phyloP scores from a whole-genome alignment of 2,329 filamentous ascomycete genomes.

The Penicillium sp. region DNA sequence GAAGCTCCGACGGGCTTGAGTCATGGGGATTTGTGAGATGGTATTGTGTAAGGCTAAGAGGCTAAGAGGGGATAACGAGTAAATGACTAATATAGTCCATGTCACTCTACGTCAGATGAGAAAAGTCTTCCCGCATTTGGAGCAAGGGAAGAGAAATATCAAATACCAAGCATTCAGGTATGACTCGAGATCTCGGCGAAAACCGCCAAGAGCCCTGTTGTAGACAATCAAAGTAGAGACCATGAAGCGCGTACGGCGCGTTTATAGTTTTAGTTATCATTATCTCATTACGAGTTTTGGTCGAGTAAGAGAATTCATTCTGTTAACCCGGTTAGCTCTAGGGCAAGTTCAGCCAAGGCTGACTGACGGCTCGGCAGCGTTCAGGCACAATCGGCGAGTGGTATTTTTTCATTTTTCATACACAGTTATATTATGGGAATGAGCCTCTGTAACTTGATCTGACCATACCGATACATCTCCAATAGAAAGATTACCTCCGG shows the following conservation, averaged over 20 bases:
- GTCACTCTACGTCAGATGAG: constrained; percentile 11
- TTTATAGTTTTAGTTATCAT: constrained; percentile 4
- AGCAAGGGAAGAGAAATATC: constrained; percentile 1
- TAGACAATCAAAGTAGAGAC: not conserved
- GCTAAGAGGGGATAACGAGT: not conserved
- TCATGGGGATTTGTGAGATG: not conserved
- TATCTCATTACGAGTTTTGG: constrained; percentile 4
- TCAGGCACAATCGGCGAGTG: constrained; percentile 9
- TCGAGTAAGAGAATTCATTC: constrained; percentile 3
- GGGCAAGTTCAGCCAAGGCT: constrained; percentile 11
- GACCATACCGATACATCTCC: constrained; percentile 2
- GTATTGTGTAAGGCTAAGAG: constrained; percentile 1
- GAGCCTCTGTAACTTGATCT: not conserved
- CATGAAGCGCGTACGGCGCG: constrained; percentile 6
- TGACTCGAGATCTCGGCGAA: constrained; percentile 8
- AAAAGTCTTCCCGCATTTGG: constrained; percentile 1
- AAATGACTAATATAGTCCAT: constrained; percentile 3
- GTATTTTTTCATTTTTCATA: not conserved
- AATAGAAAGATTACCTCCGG: not conserved
- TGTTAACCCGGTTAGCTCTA: not conserved
- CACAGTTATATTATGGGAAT: not conserved
- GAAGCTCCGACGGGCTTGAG: constrained; percentile 5
- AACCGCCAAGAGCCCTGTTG: not conserved
- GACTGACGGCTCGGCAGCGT: constrained; percentile 5
- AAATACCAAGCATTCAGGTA: constrained; percentile 13